These are phyloP conservation scores for Bodo saltans DNA, from an alignment of 78 protist species.

Conservation along the genomic window DNA sequence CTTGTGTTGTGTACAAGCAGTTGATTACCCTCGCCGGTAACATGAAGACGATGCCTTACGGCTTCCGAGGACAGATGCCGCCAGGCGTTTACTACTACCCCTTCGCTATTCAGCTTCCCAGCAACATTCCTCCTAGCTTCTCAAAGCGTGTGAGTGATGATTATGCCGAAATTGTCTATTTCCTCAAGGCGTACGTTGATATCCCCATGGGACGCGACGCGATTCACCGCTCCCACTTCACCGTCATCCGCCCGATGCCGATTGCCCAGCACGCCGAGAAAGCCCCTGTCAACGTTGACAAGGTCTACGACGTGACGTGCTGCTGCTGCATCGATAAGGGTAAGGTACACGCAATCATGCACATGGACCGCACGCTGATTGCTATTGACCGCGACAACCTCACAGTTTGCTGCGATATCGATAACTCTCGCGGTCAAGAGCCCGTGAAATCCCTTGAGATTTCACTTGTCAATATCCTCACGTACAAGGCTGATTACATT, in stretches of 20 bases:
- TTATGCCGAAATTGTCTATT: not conserved
- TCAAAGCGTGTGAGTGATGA: not conserved
- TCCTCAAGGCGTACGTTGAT: not conserved
- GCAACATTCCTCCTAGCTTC: not conserved
- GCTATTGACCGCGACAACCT: not conserved
- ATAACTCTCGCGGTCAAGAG: not conserved
- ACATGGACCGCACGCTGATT: not conserved
- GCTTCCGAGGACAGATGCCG: not conserved
- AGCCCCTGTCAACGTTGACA: not conserved
- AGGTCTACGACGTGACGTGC: not conserved
- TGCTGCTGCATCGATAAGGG: not conserved
- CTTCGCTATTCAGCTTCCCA: not conserved
- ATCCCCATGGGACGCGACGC: not conserved
- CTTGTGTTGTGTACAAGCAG: not conserved
- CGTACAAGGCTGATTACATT: not conserved
- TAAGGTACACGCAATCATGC: not conserved
- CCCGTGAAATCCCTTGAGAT: not conserved
- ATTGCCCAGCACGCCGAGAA: not conserved
- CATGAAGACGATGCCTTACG: not conserved
- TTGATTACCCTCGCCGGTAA: not conserved
- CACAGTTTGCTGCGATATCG: not conserved
- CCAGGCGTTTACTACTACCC: not conserved
- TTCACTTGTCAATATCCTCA: not conserved
- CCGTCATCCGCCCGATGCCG: not conserved
- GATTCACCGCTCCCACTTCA: not conserved